Conservation (phyloP, 768 basidiomycete genomes). For the Inosperma sp. region DNA sequence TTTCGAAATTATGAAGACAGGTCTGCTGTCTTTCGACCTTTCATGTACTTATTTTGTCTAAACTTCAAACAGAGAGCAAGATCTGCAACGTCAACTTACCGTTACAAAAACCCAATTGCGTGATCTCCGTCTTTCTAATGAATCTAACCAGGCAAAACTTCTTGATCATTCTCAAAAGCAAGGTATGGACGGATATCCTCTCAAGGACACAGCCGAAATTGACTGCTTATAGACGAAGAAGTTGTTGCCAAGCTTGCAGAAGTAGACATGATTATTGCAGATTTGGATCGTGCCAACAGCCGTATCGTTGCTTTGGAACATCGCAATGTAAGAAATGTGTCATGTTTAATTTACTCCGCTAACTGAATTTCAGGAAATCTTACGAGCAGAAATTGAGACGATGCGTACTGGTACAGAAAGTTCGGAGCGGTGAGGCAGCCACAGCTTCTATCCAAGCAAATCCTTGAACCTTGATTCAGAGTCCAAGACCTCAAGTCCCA, state of each 20-base stretch:
- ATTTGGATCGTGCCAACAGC: conserved; percentile 92
- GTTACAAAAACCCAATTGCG: conserved; percentile 84
- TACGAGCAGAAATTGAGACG: conserved; percentile 91
- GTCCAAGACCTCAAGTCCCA: conserved; percentile 69
- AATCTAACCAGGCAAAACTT: conserved; percentile 88
- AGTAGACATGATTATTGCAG: conserved; percentile 91
- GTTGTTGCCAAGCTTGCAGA: conserved; percentile 86
- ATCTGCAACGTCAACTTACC: conserved; percentile 87
- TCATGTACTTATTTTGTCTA: not conserved
- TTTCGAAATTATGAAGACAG: conserved; percentile 95
- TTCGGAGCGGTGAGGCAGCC: conserved; percentile 57
- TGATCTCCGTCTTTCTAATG: conserved; percentile 86
- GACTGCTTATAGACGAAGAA: conserved; percentile 70
- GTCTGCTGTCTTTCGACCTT: conserved; percentile 36
- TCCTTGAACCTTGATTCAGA: conserved; percentile 33
- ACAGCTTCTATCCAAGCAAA: not conserved
- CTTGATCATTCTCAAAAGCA: conserved; percentile 88
- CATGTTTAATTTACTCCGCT: not conserved
- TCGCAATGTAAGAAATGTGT: conserved; percentile 61
- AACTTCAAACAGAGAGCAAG: conserved; percentile 66
- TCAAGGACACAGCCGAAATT: not conserved
- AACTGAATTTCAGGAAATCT: conserved; percentile 61
- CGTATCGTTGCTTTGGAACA: conserved; percentile 90
- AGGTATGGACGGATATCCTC: conserved; percentile 41
- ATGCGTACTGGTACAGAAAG: conserved; percentile 75